Evolutionary conservation across 805 yeast species (phyloP).

Genomic region (Kregervanrija delftensis): DNA sequence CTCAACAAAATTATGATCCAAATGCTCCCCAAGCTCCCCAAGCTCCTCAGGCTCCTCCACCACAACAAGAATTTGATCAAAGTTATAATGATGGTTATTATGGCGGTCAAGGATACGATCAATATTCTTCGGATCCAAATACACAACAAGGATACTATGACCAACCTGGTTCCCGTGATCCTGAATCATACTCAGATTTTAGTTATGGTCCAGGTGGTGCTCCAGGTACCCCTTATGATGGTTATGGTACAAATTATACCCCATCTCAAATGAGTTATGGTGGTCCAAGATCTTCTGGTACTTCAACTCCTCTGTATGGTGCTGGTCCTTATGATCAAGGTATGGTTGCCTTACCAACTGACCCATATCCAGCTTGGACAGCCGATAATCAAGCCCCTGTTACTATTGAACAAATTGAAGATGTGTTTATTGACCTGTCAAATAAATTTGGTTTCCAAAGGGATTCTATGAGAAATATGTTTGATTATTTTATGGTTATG

Average conservation of each 20-base stretch:
- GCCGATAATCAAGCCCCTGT: constrained; percentile 91
- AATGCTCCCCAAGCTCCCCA: constrained; percentile 14
- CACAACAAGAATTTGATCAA: constrained; percentile 11
- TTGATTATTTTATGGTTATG: constrained; percentile 80
- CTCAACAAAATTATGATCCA: not conserved
- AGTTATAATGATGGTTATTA: constrained; percentile 9
- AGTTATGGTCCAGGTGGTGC: constrained; percentile 55
- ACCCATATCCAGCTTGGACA: constrained; percentile 99
- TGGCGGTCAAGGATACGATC: constrained; percentile 19
- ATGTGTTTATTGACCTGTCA: constrained; percentile 74
- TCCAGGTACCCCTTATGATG: constrained; percentile 62
- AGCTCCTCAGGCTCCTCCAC: not conserved
- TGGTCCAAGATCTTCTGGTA: constrained; percentile 83
- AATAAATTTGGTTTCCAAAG: constrained; percentile 87
- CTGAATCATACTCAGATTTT: constrained; percentile 56
- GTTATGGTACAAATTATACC: constrained; percentile 48
- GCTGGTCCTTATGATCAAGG: constrained; percentile 35
- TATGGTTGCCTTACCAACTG: constrained; percentile 66
- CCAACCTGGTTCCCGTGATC: constrained; percentile 43
- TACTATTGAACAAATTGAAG: constrained; percentile 79
- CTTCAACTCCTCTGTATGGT: constrained; percentile 77
- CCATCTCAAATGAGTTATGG: constrained; percentile 87
- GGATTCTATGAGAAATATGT: constrained; percentile 88
- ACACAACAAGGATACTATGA: constrained; percentile 45
- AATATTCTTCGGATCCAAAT: constrained; percentile 28